A percentile compares a stretch with the other conserved stretches of the same genome.
These are phyloP conservation scores for Fusarium metavorans DNA, from an alignment of 2,329 filamentous ascomycete genomes.

Conservation along the genomic window DNA sequence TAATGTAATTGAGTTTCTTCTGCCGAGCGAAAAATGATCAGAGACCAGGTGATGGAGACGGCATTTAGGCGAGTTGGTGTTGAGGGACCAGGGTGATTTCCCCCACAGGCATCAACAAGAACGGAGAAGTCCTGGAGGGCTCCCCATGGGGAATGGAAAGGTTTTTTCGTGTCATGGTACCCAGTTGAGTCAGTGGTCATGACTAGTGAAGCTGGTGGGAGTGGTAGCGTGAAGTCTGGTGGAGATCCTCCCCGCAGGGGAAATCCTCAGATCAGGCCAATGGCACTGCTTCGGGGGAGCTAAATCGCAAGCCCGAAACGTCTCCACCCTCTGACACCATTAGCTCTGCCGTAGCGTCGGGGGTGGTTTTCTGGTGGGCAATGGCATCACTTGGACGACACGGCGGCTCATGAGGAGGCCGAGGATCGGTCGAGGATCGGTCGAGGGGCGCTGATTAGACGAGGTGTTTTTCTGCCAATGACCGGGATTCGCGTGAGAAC, in stretches of 20 bases:
- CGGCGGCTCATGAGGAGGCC: not conserved
- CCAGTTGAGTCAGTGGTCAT: not conserved
- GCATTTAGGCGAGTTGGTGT: not conserved
- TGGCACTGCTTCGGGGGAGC: constrained; percentile 37
- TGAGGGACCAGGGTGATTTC: not conserved
- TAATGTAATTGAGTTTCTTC: not conserved
- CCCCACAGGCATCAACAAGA: not conserved
- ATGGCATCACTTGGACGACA: constrained; percentile 5
- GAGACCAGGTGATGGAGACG: not conserved
- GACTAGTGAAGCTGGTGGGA: not conserved
- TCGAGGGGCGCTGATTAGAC: not conserved
- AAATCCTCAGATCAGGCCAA: constrained; percentile 10
- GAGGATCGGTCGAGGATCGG: not conserved
- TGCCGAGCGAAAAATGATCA: not conserved
- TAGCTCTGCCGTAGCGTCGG: not conserved
- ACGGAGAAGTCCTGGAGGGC: not conserved
- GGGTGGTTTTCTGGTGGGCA: not conserved
- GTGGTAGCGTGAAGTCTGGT: not conserved
- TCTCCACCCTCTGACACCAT: not conserved
- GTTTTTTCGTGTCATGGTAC: not conserved
- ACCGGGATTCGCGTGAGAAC: not conserved
- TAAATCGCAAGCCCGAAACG: constrained; percentile 18
- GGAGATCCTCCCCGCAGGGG: not conserved
- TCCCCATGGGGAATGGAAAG: constrained; percentile 3
- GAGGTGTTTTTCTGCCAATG: not conserved